Conservation (phyloP, 495 filamentous ascomycete genomes). For the Penicillium bialowiezense region DNA sequence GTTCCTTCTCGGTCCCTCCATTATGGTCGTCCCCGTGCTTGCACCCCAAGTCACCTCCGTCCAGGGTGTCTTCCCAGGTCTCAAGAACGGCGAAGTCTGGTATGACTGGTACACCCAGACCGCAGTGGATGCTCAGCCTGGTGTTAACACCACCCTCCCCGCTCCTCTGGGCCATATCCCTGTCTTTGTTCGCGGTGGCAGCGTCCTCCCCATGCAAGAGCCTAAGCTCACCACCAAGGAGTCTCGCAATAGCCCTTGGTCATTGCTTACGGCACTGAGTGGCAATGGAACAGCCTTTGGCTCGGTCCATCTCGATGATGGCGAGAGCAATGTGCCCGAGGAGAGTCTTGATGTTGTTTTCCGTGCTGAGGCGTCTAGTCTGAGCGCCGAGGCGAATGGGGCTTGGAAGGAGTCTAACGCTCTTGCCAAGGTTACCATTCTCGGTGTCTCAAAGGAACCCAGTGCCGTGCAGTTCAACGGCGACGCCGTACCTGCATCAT, state of each 20-base stretch:
- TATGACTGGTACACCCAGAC: slow-evolving; percentile 80
- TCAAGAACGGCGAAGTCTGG: slow-evolving; percentile 61
- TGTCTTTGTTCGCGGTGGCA: slow-evolving; percentile 69
- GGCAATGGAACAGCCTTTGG: slow-evolving; percentile 58
- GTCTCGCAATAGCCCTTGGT: slow-evolving; percentile 66
- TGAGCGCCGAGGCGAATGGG: slow-evolving; percentile 50
- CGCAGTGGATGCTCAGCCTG: slow-evolving; percentile 49
- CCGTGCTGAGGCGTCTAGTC: slow-evolving; percentile 37
- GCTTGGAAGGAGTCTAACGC: slow-evolving; percentile 58
- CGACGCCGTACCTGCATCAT: slow-evolving; percentile 27
- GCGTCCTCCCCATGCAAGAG: slow-evolving; percentile 67
- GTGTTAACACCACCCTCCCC: slow-evolving; percentile 67
- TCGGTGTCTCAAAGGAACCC: slow-evolving; percentile 53
- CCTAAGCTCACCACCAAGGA: slow-evolving; percentile 67
- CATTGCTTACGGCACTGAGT: slow-evolving; percentile 62
- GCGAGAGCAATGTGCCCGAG: slow-evolving; percentile 62
- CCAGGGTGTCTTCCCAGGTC: slow-evolving; percentile 75
- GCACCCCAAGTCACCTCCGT: slow-evolving; percentile 62
- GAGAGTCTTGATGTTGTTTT: slow-evolving; percentile 60
- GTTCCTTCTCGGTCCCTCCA: slow-evolving; percentile 69
- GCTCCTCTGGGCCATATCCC: slow-evolving; percentile 80
- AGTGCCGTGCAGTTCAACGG: slow-evolving; percentile 53
- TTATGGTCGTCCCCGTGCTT: slow-evolving; percentile 74
- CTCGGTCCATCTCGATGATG: slow-evolving; percentile 78
- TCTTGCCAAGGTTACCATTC: slow-evolving; percentile 62